Base-by-base conservation (phyloP, 192 early-diverging fungal genomes). In the Coemansia sp. region DNA sequence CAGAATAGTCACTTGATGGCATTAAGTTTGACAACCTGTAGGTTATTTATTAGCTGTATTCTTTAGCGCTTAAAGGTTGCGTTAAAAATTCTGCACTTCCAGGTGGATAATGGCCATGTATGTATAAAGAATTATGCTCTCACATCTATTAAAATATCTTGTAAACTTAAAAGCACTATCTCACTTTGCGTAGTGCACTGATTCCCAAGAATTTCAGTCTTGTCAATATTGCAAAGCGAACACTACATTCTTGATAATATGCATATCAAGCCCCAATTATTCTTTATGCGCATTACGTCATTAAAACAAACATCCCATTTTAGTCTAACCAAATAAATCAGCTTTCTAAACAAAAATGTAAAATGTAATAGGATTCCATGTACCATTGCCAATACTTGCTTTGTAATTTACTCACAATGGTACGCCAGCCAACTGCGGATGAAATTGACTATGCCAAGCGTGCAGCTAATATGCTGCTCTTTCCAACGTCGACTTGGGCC, bases 401-500 rank as follows among this genome's bases (percentile, higher is more conserved):
- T 48, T 21, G 19, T 19, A n/a, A 31, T 12, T 53, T 14, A 53
- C 0, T 12, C 23, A 29, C 25, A 53, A 75, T 70, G 68, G 25
- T 15, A n/a, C 61, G 66, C 5, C 25, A 14, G 4, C 31, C 58
- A 5, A 71, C 62, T 12, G 15, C 64, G 19, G 62, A 61, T 3
- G 77, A 74, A 57, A 25, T 80, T 19, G 50, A 17, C 2, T 72
- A 72, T 64, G 14, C 71, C 31, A 39, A 62, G 7, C 38, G 39
- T 19, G 77, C 72, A 36, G 59, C 72, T 34, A 12, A 12, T 1
- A 58, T 79, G 72, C 66, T 79, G 15, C 38, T 64, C 9, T 69
- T 79, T 2, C 68, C 77, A 6, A 79, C 77, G 11, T 69, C 77
- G n/a, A 59, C 76, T 10, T 73, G 70, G 71, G 70, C 71, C 15